phyloP scores from a whole-genome alignment of 352 stramenopile species.

The Peronospora destructor region DNA sequence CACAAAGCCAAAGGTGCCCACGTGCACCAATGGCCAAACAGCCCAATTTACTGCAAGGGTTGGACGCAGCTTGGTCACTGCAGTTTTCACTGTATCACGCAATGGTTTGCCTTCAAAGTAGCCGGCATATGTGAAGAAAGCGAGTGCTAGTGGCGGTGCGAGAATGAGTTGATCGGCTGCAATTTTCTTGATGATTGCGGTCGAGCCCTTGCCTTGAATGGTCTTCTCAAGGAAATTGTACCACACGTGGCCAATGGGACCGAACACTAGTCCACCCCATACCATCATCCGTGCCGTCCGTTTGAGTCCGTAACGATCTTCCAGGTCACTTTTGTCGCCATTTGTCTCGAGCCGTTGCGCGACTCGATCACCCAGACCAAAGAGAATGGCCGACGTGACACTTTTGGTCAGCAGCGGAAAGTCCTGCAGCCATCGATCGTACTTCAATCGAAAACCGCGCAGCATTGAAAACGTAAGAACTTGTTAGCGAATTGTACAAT shows the following conservation, averaged over 20 bases:
- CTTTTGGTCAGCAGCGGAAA: constrained; percentile 63
- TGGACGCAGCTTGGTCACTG: constrained; percentile 28
- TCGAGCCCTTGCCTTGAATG: constrained; percentile 21
- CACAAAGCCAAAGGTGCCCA: constrained; percentile 40
- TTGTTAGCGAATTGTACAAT: constrained; percentile 17
- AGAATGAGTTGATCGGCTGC: constrained; percentile 35
- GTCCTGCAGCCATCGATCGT: constrained; percentile 45
- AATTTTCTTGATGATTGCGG: constrained; percentile 32
- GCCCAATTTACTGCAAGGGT: constrained; percentile 37
- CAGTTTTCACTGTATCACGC: constrained; percentile 18
- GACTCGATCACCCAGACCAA: constrained; percentile 55
- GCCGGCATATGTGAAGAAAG: constrained; percentile 35
- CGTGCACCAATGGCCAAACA: constrained; percentile 39
- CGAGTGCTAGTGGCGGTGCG: constrained; percentile 25
- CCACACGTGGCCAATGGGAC: constrained; percentile 84
- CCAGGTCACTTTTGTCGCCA: background rate
- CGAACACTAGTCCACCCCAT: constrained; percentile 84
- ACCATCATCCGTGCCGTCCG: constrained; percentile 63
- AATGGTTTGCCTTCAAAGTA: constrained; percentile 25
- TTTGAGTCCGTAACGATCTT: constrained; percentile 18
- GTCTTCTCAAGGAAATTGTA: constrained; percentile 80
- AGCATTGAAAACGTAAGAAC: constrained; percentile 27
- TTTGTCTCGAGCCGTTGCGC: constrained; percentile 43
- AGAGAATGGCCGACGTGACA: constrained; percentile 57
- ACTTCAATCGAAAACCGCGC: constrained; percentile 37